phyloP scores from a whole-genome alignment of 306 rosid genomes.

The Hippophae rhamnoides region DNA sequence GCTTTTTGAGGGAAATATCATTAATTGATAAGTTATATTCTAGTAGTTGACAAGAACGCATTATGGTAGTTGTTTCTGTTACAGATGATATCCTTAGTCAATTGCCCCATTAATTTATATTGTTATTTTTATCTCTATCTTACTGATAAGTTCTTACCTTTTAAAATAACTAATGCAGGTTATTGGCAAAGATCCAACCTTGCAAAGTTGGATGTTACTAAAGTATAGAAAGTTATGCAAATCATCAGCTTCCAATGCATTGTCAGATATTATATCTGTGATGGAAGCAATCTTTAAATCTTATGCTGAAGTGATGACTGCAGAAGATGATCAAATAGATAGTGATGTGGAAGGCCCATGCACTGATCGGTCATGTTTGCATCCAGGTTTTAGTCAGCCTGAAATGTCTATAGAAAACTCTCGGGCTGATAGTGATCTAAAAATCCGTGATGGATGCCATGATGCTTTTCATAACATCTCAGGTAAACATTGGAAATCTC shows the following conservation, averaged over 20 bases:
- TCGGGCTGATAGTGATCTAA: constrained; percentile 31
- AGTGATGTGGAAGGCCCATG: constrained; percentile 55
- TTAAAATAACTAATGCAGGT: constrained; percentile 33
- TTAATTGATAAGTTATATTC: no score
- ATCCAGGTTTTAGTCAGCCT: constrained; percentile 36
- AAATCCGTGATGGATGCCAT: constrained; percentile 30
- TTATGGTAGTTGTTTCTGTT: no score
- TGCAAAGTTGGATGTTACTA: constrained; percentile 53
- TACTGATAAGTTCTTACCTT: neutral
- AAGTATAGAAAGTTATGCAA: constrained; percentile 49
- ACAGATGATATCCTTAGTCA: no score
- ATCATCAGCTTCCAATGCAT: constrained; percentile 26
- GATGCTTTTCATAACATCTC: constrained; percentile 30
- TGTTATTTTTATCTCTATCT: neutral
- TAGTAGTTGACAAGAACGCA: no score
- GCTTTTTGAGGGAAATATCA: no score
- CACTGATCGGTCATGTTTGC: constrained; percentile 27
- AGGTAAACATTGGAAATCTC: constrained; percentile 28
- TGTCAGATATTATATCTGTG: constrained; percentile 33
- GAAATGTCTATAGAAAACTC: constrained; percentile 48
- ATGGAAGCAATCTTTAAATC: constrained; percentile 43
- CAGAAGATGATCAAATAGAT: constrained; percentile 37
- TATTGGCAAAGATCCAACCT: constrained; percentile 48
- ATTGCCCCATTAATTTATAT: no score
- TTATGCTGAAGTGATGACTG: constrained; percentile 29